Percentiles rank a stretch among this genome's conserved stretches.
These are phyloP conservation scores for Fraxinus sp. DNA, from an alignment of 305 asterid species.

Conservation along the genomic window DNA sequence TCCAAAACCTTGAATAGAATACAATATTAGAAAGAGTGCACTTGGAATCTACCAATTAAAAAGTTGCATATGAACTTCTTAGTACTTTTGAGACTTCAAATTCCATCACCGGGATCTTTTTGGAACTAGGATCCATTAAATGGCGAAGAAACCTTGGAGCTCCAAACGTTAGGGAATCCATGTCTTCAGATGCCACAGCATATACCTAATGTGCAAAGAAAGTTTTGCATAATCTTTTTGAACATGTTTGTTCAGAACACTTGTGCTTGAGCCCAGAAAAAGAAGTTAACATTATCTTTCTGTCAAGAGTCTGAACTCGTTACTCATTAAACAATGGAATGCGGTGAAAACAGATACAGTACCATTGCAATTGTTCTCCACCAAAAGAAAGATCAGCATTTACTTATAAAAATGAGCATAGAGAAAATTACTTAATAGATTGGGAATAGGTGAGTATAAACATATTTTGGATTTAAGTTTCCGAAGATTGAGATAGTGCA, in stretches of 20 bases:
- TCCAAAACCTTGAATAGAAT: slow-evolving; percentile 64
- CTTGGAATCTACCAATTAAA: slow-evolving; percentile 19
- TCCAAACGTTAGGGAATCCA: slow-evolving; percentile 98
- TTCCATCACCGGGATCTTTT: slow-evolving; percentile 96
- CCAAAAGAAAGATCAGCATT: slow-evolving; percentile 3
- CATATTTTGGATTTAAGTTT: slow-evolving; percentile 8
- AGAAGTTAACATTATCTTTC: slow-evolving; percentile 3
- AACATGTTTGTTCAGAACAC: neutral
- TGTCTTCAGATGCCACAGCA: slow-evolving; percentile 97
- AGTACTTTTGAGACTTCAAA: slow-evolving; percentile 86
- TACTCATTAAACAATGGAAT: slow-evolving; percentile 5
- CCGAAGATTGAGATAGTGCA: neutral
- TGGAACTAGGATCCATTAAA: slow-evolving; percentile 95
- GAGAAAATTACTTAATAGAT: neutral
- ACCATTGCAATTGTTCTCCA: slow-evolving; percentile 1
- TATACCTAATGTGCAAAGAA: slow-evolving; percentile 59
- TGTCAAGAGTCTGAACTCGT: slow-evolving; percentile 9
- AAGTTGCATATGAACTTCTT: slow-evolving; percentile 8
- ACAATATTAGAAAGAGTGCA: slow-evolving; percentile 18
- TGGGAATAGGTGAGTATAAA: neutral
- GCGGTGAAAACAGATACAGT: neutral
- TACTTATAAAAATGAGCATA: neutral
- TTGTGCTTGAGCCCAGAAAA: slow-evolving; percentile 1
- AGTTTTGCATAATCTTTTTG: slow-evolving; percentile 19
- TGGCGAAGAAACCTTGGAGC: slow-evolving; percentile 92